Percentiles rank a stretch among this genome's conserved stretches.
Evolutionary conservation across 2,329 filamentous ascomycete genomes (phyloP).

Genomic region (Colletotrichum liriopes): DNA sequence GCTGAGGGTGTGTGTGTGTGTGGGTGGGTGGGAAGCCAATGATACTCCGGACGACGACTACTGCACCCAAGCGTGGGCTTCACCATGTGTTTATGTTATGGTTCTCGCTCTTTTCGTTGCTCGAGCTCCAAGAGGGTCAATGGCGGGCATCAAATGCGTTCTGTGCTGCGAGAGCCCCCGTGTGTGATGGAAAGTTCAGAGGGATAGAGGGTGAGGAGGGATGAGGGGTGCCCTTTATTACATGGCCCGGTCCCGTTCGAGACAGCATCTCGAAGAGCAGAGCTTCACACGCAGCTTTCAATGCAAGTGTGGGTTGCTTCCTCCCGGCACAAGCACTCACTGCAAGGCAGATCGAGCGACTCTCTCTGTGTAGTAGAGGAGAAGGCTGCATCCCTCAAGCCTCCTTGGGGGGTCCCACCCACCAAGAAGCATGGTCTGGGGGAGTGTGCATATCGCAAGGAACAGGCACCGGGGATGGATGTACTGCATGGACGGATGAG

Average conservation of each 20-base stretch:
- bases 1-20: constrained; percentile 4
- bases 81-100: neutral
- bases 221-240: constrained; percentile 27
- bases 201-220: constrained; percentile 5
- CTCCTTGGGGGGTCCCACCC: neutral
- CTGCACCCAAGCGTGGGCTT: constrained; percentile 24
- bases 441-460: constrained; percentile 32
- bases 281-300: constrained; percentile 7
- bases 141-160: neutral
- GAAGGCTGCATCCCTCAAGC: constrained; percentile 10
- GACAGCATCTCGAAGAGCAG: neutral
- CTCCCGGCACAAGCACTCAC: neutral
- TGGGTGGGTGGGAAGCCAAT: neutral
- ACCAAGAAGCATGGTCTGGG: neutral
- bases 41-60: constrained; percentile 24
- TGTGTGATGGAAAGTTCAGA: constrained; percentile 9
- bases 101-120: neutral
- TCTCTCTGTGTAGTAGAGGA: neutral
- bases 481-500: neutral
- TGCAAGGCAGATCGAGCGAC: constrained; percentile 24
- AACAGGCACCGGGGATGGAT: neutral
- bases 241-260: neutral
- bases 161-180: constrained; percentile 17
- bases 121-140: constrained; percentile 1
- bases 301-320: neutral